A percentile compares a stretch with the other conserved stretches of the same genome.
phyloP scores from a whole-genome alignment of 2,329 filamentous ascomycete genomes.

The Clonostachys rhizophaga region DNA sequence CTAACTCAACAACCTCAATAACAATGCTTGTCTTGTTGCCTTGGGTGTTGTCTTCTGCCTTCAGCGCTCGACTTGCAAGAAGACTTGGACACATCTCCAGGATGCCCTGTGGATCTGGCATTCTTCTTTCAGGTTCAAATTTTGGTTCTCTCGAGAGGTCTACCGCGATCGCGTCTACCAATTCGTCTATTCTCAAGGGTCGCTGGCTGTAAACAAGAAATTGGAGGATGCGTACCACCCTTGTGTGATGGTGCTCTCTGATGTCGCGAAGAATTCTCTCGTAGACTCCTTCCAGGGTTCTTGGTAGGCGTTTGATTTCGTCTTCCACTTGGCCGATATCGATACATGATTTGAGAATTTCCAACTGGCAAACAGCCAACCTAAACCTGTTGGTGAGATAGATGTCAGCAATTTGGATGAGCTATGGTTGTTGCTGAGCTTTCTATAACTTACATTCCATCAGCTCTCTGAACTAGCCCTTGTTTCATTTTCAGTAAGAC shows the following conservation, averaged over 20 bases:
- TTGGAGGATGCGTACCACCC: background rate
- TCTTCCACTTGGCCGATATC: background rate
- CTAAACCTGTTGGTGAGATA: background rate
- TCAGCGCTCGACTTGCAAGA: background rate
- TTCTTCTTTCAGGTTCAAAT: background rate
- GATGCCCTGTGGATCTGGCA: background rate
- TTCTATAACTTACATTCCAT: background rate
- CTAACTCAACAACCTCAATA: background rate
- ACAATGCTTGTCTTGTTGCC: too few relatives aligned
- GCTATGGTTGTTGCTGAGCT: background rate
- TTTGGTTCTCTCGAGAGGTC: background rate
- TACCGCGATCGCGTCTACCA: background rate
- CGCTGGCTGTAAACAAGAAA: background rate
- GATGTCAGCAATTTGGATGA: too few relatives aligned
- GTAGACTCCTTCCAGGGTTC: background rate
- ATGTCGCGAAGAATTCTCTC: background rate
- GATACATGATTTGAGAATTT: background rate
- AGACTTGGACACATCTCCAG: background rate
- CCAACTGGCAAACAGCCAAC: background rate
- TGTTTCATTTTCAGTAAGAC: background rate
- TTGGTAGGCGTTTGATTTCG: background rate
- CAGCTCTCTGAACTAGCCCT: background rate
- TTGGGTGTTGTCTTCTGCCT: too few relatives aligned
- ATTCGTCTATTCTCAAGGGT: background rate
- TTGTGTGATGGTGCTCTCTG: background rate